A percentile compares a stretch with the other conserved stretches of the same genome.
These are phyloP conservation scores for Speleostelium caveatum DNA, from an alignment of 78 protist species.

Conservation along the genomic window DNA sequence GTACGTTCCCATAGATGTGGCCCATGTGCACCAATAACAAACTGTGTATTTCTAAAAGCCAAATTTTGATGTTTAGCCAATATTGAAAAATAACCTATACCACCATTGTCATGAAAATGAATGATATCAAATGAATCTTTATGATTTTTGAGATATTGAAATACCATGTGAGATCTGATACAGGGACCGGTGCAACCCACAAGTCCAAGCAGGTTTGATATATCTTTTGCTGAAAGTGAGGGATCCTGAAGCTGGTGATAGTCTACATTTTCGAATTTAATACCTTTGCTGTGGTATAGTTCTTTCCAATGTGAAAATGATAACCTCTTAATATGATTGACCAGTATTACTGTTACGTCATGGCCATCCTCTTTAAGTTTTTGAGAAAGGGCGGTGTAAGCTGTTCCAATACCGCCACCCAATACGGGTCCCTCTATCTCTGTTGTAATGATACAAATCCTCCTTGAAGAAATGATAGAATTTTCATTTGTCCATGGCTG, in stretches of 20 bases:
- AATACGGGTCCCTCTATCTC: conserved; percentile 74
- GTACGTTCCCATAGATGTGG: conserved; percentile 76
- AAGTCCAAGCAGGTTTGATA: neutral
- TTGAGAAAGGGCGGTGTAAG: conserved; percentile 63
- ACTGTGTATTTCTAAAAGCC: neutral
- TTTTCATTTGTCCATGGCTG: too few relatives aligned
- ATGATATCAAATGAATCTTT: conserved; percentile 20
- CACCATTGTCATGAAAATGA: conserved; percentile 76
- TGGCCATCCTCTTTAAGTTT: conserved; percentile 52
- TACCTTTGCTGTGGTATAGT: conserved; percentile 6
- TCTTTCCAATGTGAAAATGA: conserved; percentile 34
- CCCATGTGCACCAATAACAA: conserved; percentile 74
- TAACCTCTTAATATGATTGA: conserved; percentile 34
- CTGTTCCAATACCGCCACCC: conserved; percentile 76
- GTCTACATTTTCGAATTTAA: conserved; percentile 10
- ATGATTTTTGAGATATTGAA: conserved; percentile 7
- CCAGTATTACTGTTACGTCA: conserved; percentile 28
- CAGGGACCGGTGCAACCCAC: conserved; percentile 74
- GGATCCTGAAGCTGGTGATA: neutral
- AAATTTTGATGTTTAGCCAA: conserved; percentile 34
- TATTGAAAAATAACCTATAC: conserved; percentile 39
- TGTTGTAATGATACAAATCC: conserved; percentile 40
- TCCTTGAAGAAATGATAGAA: too few relatives aligned
- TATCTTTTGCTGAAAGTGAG: neutral
- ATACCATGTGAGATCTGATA: conserved; percentile 14